Base-by-base conservation (phyloP, 202 grass and related monocot genomes). In the Schoenoplectus tabernaemontani region DNA sequence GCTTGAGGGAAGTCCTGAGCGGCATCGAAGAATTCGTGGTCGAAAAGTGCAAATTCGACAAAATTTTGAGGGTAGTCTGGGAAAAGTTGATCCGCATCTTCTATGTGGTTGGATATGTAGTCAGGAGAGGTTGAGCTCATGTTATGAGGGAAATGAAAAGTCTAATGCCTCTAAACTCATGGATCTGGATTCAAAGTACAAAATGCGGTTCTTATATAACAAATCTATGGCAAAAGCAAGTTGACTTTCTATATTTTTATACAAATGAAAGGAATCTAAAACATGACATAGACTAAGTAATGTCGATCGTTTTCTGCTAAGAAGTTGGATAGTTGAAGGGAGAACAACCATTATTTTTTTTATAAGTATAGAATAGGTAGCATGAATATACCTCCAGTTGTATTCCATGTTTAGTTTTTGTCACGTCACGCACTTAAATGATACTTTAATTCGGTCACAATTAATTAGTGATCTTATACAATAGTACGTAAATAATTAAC, bases 51-150 rank as follows among this genome's bases (percentile, higher is more conserved):
- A 51, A 64, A 80, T 6, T 80, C 59, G 5, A 20, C 77, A 32
- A 80, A 19, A 4, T 63, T 41, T 80, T 65, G 59, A 28, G 77
- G 58, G 44, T 80, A 80, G 19, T 47, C 65, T 80, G 77, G 77
- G 39, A 63, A 64, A 48, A 80, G 26, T 80, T 51, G 57, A 80
- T 80, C 59, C 13, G 51, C 20, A 62, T 61, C 37, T 78, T 78
- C 76, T 28, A 44, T 58, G 12, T 57, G 51, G 32, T 60, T 78
- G 54, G 54, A 4, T 43, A 10, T 78, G 15, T 78, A 78, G 11
- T 78, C 34, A 59, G 57, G 76, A 3, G 34, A 62, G 16, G 36
- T 63, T 65, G 57, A 78, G 51, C 19, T 78, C 76, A 78, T 59
- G 17, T 60, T 60, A 12, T 78, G 17, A 59, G 34, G 19, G 13